Conservation (phyloP, 2,329 filamentous ascomycete species). For the Sarocladium brachiariae region DNA sequence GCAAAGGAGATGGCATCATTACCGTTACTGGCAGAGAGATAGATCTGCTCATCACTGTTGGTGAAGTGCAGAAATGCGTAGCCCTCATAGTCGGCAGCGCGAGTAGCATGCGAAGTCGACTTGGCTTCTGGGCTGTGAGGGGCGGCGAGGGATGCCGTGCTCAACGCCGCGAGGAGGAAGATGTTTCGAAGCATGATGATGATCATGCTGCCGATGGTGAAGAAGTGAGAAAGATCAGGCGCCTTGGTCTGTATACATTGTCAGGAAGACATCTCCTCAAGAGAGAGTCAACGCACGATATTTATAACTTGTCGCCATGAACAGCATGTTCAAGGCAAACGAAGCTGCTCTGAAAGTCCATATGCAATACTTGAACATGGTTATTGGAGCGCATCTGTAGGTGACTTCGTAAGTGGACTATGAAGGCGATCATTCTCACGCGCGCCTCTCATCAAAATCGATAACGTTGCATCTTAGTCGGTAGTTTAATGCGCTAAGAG, state of each 20-base stretch:
- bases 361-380: neutral
- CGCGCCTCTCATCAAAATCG: neutral
- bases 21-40: constrained; percentile 39
- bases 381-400: neutral
- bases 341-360: neutral
- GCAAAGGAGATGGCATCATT: constrained; percentile 41
- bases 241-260: no score
- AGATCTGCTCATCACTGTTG: constrained; percentile 40
- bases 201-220: no score
- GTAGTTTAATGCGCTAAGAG: neutral
- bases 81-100: constrained; percentile 50
- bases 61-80: constrained; percentile 64
- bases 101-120: neutral
- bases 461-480: neutral
- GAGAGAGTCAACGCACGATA: neutral
- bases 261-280: no score
- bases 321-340: neutral
- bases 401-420: neutral
- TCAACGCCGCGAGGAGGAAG: neutral
- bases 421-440: neutral
- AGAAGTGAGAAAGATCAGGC: no score
- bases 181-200: neutral
- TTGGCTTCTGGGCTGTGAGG: neutral
- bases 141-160: neutral
- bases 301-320: neutral